Percentiles rank a stretch among this genome's conserved stretches.
These are phyloP conservation scores for Butyriboletus loyo DNA, from an alignment of 768 basidiomycete species.

Conservation along the genomic window DNA sequence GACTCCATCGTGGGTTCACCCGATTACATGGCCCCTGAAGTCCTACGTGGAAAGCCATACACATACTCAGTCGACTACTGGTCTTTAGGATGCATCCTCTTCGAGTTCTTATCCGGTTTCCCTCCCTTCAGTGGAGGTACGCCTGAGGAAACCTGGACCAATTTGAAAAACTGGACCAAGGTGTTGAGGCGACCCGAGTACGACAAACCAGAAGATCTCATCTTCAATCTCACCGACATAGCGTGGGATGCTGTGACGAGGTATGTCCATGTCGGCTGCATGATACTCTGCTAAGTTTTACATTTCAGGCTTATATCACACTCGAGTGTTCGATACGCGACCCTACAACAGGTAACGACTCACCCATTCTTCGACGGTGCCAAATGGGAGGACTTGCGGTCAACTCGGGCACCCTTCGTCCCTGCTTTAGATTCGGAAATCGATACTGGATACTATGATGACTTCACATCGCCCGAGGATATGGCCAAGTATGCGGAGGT, in stretches of 20 bases:
- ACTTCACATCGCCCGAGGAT: slow-evolving; percentile 83
- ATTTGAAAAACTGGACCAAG: slow-evolving; percentile 96
- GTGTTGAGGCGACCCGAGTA: slow-evolving; percentile 92
- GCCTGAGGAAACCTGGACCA: slow-evolving; percentile 98
- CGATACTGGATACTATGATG: slow-evolving; percentile 94
- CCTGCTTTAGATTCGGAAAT: slow-evolving; percentile 92
- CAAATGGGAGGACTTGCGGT: slow-evolving; percentile 78
- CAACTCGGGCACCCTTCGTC: slow-evolving; percentile 82
- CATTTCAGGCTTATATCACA: slow-evolving; percentile 76
- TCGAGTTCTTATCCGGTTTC: slow-evolving; percentile 95
- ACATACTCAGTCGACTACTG: slow-evolving; percentile 96
- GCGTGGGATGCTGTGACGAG: slow-evolving; percentile 94
- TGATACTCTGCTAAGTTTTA: neutral
- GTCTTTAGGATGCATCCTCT: slow-evolving; percentile 97
- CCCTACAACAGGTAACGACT: slow-evolving; percentile 64
- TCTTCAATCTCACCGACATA: slow-evolving; percentile 91
- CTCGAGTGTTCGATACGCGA: slow-evolving; percentile 73
- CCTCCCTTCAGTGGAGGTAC: slow-evolving; percentile 96
- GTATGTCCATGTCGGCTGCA: slow-evolving; percentile 38
- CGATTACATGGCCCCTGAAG: slow-evolving; percentile 97
- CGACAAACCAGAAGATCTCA: slow-evolving; percentile 91
- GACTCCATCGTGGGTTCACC: slow-evolving; percentile 98
- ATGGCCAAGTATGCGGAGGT: slow-evolving; percentile 99
- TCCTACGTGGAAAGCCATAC: slow-evolving; percentile 91
- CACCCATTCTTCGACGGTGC: slow-evolving; percentile 82